These are phyloP conservation scores for Rhodotorula graminis DNA, from an alignment of 768 basidiomycete genomes.

Conservation along the genomic window DNA sequence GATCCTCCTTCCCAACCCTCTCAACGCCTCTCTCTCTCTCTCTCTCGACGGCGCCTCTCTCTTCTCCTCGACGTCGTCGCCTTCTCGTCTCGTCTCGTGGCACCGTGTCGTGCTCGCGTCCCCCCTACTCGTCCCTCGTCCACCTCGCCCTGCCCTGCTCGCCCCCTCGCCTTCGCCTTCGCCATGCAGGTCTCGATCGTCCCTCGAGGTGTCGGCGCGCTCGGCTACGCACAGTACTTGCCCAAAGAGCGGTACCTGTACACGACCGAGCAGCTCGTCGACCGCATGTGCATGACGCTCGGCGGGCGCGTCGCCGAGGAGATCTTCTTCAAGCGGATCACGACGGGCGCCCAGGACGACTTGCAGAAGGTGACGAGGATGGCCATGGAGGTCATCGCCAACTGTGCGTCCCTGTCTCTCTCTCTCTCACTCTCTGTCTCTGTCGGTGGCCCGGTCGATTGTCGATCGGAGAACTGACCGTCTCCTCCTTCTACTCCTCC, in stretches of 20 bases:
- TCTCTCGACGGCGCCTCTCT: too few relatives aligned
- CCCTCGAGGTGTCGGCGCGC: conserved; percentile 77
- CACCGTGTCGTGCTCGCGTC: too few relatives aligned
- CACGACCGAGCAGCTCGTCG: conserved; percentile 86
- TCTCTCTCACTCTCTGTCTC: too few relatives aligned
- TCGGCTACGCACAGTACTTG: conserved; percentile 68
- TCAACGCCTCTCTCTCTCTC: background rate
- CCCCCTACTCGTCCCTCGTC: too few relatives aligned
- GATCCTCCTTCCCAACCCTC: too few relatives aligned
- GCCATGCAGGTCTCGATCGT: conserved; percentile 93
- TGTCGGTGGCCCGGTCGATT: too few relatives aligned
- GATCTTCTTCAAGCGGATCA: conserved; percentile 91
- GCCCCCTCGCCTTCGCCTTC: conserved; percentile 47
- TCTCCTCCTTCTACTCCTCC: too few relatives aligned
- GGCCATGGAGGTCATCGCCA: conserved; percentile 66
- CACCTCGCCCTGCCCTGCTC: background rate
- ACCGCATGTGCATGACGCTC: conserved; percentile 97
- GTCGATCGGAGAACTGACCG: too few relatives aligned
- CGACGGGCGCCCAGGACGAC: conserved; percentile 97
- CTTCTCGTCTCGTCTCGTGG: too few relatives aligned
- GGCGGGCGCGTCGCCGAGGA: conserved; percentile 98
- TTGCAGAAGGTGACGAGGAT: conserved; percentile 95
- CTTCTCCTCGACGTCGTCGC: too few relatives aligned
- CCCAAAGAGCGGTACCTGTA: conserved; percentile 61
- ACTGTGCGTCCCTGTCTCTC: conserved; percentile 25